Base-by-base conservation (phyloP, 345 rosid species). In the Cardamine resedifolia region DNA sequence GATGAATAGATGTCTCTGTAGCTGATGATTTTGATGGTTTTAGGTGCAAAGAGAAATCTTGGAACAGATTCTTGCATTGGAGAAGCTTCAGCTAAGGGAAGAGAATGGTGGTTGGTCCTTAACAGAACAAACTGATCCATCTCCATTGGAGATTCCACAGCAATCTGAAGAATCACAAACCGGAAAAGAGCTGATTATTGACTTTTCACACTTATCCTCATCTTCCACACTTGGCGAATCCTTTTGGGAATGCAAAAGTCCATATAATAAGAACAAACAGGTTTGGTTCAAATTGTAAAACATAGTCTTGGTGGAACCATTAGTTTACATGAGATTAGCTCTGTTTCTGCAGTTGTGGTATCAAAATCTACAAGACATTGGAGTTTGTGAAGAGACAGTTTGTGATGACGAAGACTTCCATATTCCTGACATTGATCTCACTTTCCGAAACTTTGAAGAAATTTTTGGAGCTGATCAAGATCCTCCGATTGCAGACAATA, bases 361-460 rank as follows among this genome's bases (percentile, higher is more conserved):
- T 80, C 96, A 88, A 70, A 90, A 85, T 70, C 81, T 93, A 79
- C 93, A 86, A 86, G 98, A 93, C 63, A 83, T 90, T 68, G 97
- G 92, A 12, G 86, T 90, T 61, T 93, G 97, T 60, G 88, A 93
- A 77, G 94, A 93, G 56, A 75, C 72, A 44, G 73, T 78, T 9
- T 75, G 68, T 52, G 71, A 69, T 43, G 89, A 86, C n/a, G 85
- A 86, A 49, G 85, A 90, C 74, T 81, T 86, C 30, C 82, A 83
- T 62, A 88, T 87, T 47, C 97, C 97, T 30, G 97, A 93, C 62
- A 87, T 93, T 53, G 97, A 88, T 76, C 70, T 84, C 66, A 85
- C 89, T 43, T 90, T 90, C 72, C 72, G 77, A 66, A 88, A 85
- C 84, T 85, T 85, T 66, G 98, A 93, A 72, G 98, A 88, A 31